Base-by-base conservation (phyloP, 495 filamentous ascomycete genomes). In the Arthonia radiata region DNA sequence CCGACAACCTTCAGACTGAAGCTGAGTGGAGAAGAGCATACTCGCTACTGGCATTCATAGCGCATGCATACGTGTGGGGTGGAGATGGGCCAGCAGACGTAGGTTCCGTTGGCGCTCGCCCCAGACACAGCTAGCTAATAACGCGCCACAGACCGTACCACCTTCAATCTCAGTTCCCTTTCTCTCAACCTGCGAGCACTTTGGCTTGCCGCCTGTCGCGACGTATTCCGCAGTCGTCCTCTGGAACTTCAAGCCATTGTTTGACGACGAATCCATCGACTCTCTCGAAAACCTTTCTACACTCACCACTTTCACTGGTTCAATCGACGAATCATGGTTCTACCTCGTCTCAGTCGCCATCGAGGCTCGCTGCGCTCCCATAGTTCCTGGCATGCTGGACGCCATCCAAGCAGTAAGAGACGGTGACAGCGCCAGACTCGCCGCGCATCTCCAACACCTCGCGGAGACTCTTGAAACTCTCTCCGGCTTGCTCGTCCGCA, bases 251-350 rank as follows among this genome's bases (percentile, higher is more conserved):
- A 79, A 75, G 47, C 73, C 81, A 1, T 59, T 94, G 23, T 90
- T 92, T 41, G 46, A 60, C 22, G 63, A 73, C 32, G 78, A 89
- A 41, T 63, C 64, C 9, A 64, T 83, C 24, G 77, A 83, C 38
- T 64, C 67, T 26, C 58, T 92, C 18, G 60, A 79, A 31, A 93
- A 94, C 38, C 56, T 99, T 23, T 64, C 72, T 14, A 81, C 75
- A 7, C 55, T 91, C 32, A 61, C 67, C 30, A 91, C 86, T 11
- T 82, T 93, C 45, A 94, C 89, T n/a, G 86, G 89, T 18, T 79
- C 78, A 3, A 51, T 89, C 10, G 86, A 99, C 44, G 86, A 99
- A 44, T 86, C 89, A 36, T 94, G 86, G 86, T 99, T 99, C 43
- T 93, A 91, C 42, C 56, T 94, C 5, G 62, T 93, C 23, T 92